Base-by-base conservation (phyloP, 495 filamentous ascomycete species). In the Articulospora tetracladia region DNA sequence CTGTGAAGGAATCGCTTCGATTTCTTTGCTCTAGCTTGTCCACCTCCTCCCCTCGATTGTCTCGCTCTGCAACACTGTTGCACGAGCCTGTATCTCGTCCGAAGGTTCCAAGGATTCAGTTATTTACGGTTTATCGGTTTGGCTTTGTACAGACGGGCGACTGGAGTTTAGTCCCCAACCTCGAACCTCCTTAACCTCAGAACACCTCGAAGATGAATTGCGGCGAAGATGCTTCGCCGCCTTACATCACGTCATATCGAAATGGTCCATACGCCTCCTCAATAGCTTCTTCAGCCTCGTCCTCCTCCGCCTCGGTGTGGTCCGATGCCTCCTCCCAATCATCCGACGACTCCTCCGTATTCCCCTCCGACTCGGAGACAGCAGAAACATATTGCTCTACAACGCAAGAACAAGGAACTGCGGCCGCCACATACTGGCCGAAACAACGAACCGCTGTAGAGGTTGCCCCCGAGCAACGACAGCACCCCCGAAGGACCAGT, bases 401-500 rank as follows among this genome's bases (percentile, higher is more conserved):
- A 53, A 48, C 25, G 65, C 68, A 46, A 66, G 71, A 72, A 57
- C 58, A 69, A 11, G 44, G 51, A 25, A 47, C 41, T 25, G 62
- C 72, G 54, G 59, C 66, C 47, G 58, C 64, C 49, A 64, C 68
- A 26, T 64, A 67, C 44, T 77, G 69, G 69, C 60, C 64, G 15
- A 68, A 70, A 55, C 61, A 71, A 19, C 49, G 60, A 47, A 49
- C 61, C 61, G 24, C 49, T 59, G 39, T 53, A 41, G 60, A 82
- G 56, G 80, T 87, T 65, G 78, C 86, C 34, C 73, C 77, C 36
- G 86, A 92, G 73, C 75, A 87, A 63, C 88, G 90, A 53, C 88
- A 86, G 76, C 88, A 98, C 68, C 91, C 91, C 56, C 83, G 93
- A 58, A 88, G 93, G 60, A 91, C 87, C 66, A 84, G 75, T 52